Conservation (phyloP, 2,329 filamentous ascomycete genomes). For the Fusarium pseudocircinatum region DNA sequence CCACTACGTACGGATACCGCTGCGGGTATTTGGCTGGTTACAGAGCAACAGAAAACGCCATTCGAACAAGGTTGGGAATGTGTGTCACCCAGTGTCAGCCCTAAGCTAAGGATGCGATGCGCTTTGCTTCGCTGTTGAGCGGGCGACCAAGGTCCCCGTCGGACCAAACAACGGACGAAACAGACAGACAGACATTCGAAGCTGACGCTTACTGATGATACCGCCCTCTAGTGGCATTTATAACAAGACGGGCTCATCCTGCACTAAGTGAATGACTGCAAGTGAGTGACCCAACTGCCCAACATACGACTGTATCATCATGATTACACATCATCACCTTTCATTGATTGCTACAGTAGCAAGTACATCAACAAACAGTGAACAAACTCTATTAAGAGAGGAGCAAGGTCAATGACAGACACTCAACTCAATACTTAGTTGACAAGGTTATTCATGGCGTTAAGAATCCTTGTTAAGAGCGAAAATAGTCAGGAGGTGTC, state of each 20-base stretch:
- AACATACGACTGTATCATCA: slow-evolving; percentile 4
- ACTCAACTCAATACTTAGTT: background rate
- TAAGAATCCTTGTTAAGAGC: background rate
- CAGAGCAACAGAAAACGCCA: slow-evolving; percentile 6
- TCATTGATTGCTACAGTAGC: background rate
- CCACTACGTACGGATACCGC: background rate
- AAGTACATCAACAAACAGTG: background rate
- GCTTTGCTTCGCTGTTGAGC: too few relatives aligned
- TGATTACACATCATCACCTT: background rate
- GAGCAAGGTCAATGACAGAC: background rate
- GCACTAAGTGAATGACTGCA: background rate
- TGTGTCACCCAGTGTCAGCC: slow-evolving; percentile 33
- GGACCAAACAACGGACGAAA: slow-evolving; percentile 32
- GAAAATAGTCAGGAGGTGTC: background rate
- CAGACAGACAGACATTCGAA: slow-evolving; percentile 5
- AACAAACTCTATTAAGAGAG: background rate
- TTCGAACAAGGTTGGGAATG: slow-evolving; percentile 10
- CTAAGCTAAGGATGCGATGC: slow-evolving; percentile 9
- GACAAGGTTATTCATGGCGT: background rate
- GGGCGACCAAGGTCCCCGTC: background rate
- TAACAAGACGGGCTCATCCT: background rate
- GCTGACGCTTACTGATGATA: slow-evolving; percentile 23
- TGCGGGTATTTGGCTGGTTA: slow-evolving; percentile 1
- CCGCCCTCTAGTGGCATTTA: background rate
- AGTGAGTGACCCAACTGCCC: background rate